Evolutionary conservation across 805 yeast genomes (phyloP).

Genomic region (Yamadazyma paraphyllophila): DNA sequence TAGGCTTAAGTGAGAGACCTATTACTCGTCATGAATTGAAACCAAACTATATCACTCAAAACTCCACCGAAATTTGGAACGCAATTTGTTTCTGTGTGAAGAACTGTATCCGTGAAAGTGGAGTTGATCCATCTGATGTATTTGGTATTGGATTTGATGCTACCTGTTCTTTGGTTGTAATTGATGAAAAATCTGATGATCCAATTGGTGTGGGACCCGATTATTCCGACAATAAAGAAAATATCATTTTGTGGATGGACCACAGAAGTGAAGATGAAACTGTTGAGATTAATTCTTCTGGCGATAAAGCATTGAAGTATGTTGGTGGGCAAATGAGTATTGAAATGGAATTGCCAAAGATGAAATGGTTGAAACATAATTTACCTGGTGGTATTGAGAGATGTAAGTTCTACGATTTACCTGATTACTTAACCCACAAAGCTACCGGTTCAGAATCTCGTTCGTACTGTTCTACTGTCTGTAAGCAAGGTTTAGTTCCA

Average conservation of each 20-base stretch:
- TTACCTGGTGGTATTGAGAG: slow-evolving; percentile 57
- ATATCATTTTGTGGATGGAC: slow-evolving; percentile 97
- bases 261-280: slow-evolving; percentile 90
- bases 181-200: slow-evolving; percentile 58
- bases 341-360: slow-evolving; percentile 97
- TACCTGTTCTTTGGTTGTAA: slow-evolving; percentile 89
- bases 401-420: slow-evolving; percentile 87
- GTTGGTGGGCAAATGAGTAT: slow-evolving; percentile 98
- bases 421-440: slow-evolving; percentile 87
- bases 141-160: slow-evolving; percentile 96
- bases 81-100: slow-evolving; percentile 81
- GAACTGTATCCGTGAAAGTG: slow-evolving; percentile 70
- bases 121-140: slow-evolving; percentile 63
- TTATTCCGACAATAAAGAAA: slow-evolving; percentile 67
- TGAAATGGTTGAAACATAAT: slow-evolving; percentile 91
- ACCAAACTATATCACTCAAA: slow-evolving; percentile 77
- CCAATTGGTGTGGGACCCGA: slow-evolving; percentile 94
- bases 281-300: slow-evolving; percentile 72
- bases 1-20: slow-evolving; percentile 75
- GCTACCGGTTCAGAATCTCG: slow-evolving; percentile 88
- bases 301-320: slow-evolving; percentile 76
- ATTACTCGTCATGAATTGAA: slow-evolving; percentile 74
- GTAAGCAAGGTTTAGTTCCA: slow-evolving; percentile 95
- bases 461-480: slow-evolving; percentile 85
- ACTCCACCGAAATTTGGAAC: slow-evolving; percentile 88